Evolutionary conservation across 495 filamentous ascomycete species (phyloP), one percentile per base, ranked within the genome.

Genomic region (Cairneyella variabilis): DNA sequence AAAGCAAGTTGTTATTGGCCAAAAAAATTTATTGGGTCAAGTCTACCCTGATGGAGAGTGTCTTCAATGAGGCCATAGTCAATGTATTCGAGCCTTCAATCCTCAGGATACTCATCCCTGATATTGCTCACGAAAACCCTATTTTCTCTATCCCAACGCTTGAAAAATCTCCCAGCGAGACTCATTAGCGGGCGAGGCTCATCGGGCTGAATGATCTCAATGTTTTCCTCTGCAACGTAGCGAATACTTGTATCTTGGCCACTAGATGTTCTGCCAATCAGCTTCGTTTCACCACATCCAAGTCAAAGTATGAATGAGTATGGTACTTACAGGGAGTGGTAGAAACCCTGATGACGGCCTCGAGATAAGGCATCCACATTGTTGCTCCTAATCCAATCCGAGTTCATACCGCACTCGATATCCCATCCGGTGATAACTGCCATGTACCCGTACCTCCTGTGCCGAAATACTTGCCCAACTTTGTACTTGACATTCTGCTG

Each of bases 211-310:
- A 89, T 69, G 20, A 84, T 74, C 49, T 82, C 75, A 44, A 96
- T 86, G 59, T 93, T 97, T 58, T 96, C 89, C 69, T 96, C 88
- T 5, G 90, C 88, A 6, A 97, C 88, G 65, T 91, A 83, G 65
- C 89, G 76, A 59, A 82, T 66, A 68, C 77, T 81, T 64, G 82
- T 74, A 58, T 91, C 90, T 50, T 83, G 82, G 45, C 84, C 87
- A 60, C 60, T 63, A 22, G 34, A 54, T 27, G 50, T 57, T 48
- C 53, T 57, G 53, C 51, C 85, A 87, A 49, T 17, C 40, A 54
- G 54, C 25, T 21, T 65, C 46, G 62, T 46, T 54, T 26, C 41
- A 26, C 42, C 53, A n/a, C n/a, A n/a, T n/a, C n/a, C n/a, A n/a
- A n/a, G n/a, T n/a, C n/a, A n/a, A 42, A 51, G 12, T 16, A 38